These are phyloP conservation scores for Leccinum pachyderme DNA, from an alignment of 1,284 basidiomycete species.

Conservation along the genomic window DNA sequence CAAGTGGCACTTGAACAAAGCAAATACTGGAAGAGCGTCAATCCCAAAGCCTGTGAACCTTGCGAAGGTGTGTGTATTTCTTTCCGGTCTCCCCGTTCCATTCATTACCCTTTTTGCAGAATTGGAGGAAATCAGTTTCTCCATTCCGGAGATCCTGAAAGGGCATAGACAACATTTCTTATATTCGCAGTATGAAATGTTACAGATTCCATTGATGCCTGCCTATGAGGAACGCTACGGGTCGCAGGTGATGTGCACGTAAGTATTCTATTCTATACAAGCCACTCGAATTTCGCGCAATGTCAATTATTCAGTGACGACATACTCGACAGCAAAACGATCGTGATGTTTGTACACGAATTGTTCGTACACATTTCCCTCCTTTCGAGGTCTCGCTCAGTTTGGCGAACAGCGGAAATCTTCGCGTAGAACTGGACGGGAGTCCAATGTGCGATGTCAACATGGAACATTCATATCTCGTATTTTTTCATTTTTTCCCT, in stretches of 20 bases:
- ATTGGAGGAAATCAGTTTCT: slow-evolving; percentile 55
- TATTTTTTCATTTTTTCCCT: slow-evolving; percentile 33
- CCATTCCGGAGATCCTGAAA: slow-evolving; percentile 82
- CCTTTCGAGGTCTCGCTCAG: slow-evolving; percentile 9
- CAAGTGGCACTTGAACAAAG: slow-evolving; percentile 85
- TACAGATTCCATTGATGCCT: slow-evolving; percentile 76
- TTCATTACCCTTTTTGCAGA: slow-evolving; percentile 38
- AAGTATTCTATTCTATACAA: slow-evolving; percentile 32
- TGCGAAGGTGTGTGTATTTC: slow-evolving; percentile 53
- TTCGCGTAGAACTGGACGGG: slow-evolving; percentile 77
- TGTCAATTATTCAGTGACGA: slow-evolving; percentile 48
- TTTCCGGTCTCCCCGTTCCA: background rate
- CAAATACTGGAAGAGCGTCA: slow-evolving; percentile 87
- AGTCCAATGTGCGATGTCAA: slow-evolving; percentile 72
- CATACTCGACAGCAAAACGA: slow-evolving; percentile 62
- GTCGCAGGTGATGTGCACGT: slow-evolving; percentile 86
- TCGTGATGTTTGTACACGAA: slow-evolving; percentile 88
- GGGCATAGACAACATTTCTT: slow-evolving; percentile 80
- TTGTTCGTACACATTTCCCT: slow-evolving; percentile 56
- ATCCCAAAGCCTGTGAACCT: slow-evolving; percentile 77
- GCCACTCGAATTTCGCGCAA: background rate
- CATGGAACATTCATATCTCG: slow-evolving; percentile 80
- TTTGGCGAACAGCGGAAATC: slow-evolving; percentile 63
- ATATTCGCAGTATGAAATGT: slow-evolving; percentile 69
- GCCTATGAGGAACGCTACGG: slow-evolving; percentile 70